Conservation (phyloP, 225 moss, liverwort and hornwort genomes). For the Anthoceros angustus region DNA sequence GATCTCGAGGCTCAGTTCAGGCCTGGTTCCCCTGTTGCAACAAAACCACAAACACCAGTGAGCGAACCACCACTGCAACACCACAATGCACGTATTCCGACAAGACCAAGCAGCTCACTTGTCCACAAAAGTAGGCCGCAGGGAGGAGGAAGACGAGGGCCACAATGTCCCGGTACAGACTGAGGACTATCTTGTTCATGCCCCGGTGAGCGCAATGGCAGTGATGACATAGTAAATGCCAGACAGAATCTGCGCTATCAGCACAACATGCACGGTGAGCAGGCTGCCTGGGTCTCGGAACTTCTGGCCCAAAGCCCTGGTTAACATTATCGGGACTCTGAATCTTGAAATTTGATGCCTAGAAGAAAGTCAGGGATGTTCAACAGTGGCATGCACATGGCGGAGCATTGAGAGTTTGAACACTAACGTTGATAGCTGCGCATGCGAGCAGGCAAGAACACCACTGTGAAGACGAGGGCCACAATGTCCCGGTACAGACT, state of each 20-base stretch:
- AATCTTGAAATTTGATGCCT: background rate
- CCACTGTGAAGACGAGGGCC: conserved; percentile 61
- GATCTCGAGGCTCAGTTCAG: conserved; percentile 35
- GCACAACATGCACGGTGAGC: conserved; percentile 39
- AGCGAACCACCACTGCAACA: conserved; percentile 6
- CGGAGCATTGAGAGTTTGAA: background rate
- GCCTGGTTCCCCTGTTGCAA: conserved; percentile 28
- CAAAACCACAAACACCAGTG: too few species aligned
- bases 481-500: conserved; percentile 50
- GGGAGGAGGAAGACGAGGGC: conserved; percentile 49
- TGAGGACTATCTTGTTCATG: conserved; percentile 36
- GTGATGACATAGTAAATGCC: conserved; percentile 47
- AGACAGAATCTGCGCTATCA: conserved; percentile 38
- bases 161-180: conserved; percentile 46
- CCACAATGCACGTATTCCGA: background rate
- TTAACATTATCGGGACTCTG: background rate
- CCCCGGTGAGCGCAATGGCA: conserved; percentile 32
- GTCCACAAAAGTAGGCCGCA: conserved; percentile 55
- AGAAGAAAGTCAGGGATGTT: too few species aligned
- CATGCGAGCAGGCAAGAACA: conserved; percentile 46
- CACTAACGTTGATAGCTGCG: background rate
- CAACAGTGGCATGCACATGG: background rate
- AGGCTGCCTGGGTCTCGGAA: conserved; percentile 13
- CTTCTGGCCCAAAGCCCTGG: background rate
- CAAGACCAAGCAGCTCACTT: conserved; percentile 20